These are phyloP conservation scores for Diaporthe citriasiana DNA, from an alignment of 2,329 filamentous ascomycete species.

Conservation along the genomic window DNA sequence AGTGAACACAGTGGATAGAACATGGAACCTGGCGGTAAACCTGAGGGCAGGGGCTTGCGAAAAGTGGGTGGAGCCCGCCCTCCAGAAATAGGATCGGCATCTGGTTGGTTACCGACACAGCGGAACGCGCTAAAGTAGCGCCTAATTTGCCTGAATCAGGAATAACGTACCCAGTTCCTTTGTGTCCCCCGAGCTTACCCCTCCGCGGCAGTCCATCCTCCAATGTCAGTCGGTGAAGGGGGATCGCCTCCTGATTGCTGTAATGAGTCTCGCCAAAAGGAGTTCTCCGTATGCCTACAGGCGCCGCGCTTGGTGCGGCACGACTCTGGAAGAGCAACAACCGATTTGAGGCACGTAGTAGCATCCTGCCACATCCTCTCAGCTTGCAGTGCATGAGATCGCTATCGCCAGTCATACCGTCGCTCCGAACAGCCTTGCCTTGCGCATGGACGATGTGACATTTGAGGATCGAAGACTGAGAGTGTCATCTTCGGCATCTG, in stretches of 20 bases:
- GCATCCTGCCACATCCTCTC: conserved; percentile 1
- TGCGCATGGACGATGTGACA: not conserved
- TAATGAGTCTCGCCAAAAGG: conserved; percentile 9
- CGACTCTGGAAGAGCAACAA: not conserved
- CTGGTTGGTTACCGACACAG: conserved; percentile 38
- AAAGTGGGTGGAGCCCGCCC: conserved; percentile 7
- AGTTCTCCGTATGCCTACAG: not conserved
- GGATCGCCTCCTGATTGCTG: not conserved
- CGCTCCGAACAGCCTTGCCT: not conserved
- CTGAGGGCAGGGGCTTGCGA: conserved; percentile 5
- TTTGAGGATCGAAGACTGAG: not conserved
- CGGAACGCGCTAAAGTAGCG: conserved; percentile 40
- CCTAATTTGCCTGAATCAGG: conserved; percentile 26
- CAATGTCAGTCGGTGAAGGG: conserved; percentile 27
- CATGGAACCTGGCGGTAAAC: conserved; percentile 24
- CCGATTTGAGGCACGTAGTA: not conserved
- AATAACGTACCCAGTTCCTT: conserved; percentile 36
- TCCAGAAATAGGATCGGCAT: not conserved
- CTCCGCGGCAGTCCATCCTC: conserved; percentile 30
- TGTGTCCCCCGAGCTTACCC: conserved; percentile 25
- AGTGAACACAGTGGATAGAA: not conserved
- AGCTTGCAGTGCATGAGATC: not conserved
- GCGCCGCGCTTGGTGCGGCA: conserved; percentile 12
- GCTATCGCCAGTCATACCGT: not conserved
- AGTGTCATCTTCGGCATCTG: conserved; percentile 10